Evolutionary conservation across 2,329 filamentous ascomycete species (phyloP), one percentile per base, ranked within the genome.

Genomic region (Alternaria arbusti): DNA sequence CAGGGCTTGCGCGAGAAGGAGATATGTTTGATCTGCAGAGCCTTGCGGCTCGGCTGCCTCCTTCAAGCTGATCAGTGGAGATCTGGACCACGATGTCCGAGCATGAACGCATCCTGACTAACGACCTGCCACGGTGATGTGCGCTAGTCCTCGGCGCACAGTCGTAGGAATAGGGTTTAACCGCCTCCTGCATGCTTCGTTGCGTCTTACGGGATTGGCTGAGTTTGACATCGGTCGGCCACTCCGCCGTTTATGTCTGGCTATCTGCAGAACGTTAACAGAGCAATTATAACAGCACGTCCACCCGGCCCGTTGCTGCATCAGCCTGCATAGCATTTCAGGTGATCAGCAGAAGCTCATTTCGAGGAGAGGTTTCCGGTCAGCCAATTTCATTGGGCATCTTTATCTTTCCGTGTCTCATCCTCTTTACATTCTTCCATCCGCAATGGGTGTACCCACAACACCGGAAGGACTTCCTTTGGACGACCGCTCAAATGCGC

Each of bases 401-500:
- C 26, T 55, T 50, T 32, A 22, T 25, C 23, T 40, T 30, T 36
- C 23, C 22, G 17, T 49, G 25, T 25, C 11, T 40, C 30, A 47
- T 57, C 36, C 45, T 47, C 56, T 59, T 56, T 28, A 22, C 30
- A 12, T 23, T 57, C 52, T 59, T 5, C 49, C 25, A 12, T 47
- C 20, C 47, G 63, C 47, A 44, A 74, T 74, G 72, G 57, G 65
- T n/a, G 57, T 55, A 6, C 43, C 63, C 7, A 32, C 64, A 12
- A 43, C 61, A 28, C 55, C 62, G 30, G 57, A 52, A 36, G 59
- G 58, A 13, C 59, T 70, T 26, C 73, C 73, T 30, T 50, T 72
- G 32, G 68, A 75, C 25, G 61, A 72, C 51, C 71, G 73, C 13
- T 66, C 70, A 1, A 67, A 73, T 17, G 65, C 64, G 20, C 61